Base-by-base conservation (phyloP, 75 land plant genomes). In the Selaginella tamariscina region DNA sequence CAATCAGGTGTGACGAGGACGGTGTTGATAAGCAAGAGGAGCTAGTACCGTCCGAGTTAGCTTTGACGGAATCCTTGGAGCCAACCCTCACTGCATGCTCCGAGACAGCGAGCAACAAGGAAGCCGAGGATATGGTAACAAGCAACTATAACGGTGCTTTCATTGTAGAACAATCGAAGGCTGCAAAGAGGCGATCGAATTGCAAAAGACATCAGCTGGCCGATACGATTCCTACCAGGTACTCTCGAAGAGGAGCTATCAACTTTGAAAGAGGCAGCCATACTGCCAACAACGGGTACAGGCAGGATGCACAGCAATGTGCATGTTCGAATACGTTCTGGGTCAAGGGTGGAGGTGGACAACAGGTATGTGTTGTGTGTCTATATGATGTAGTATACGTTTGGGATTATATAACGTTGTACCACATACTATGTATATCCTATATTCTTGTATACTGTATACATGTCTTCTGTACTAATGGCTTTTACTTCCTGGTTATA, bases 91-190 rank as follows among this genome's bases (percentile, higher is more conserved):
- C n/a, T n/a, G n/a, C n/a, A n/a, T n/a, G n/a, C n/a, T n/a, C n/a
- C n/a, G n/a, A n/a, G n/a, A n/a, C n/a, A n/a, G n/a, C n/a, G n/a
- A n/a, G n/a, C n/a, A n/a, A n/a, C n/a, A 67, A 23, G 15, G 18
- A 18, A 65, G 24, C 68, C 11, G 49, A 5, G 49, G 49, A 39
- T 5, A 39, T 32, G 79, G 80, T 39, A 71, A 60, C 60, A 0
- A 76, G 69, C 39, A 83, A 88, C 71, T 73, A 71, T n/a, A 82
- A 65, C 73, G 80, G 76, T 39, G 79, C 83, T 1, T 82, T 87
- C 27, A 67, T 80, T 22, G 30, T 70, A 54, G 91, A 85, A 29
- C 80, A 80, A 62, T 77, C 85, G 22, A 87, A 85, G 72, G 81
- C 77, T 27, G 74, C 83, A 32, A 78, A 78, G 33, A 67, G 83